Evolutionary conservation across 306 rosid species (phyloP).

Genomic region (Lablab purpureus): DNA sequence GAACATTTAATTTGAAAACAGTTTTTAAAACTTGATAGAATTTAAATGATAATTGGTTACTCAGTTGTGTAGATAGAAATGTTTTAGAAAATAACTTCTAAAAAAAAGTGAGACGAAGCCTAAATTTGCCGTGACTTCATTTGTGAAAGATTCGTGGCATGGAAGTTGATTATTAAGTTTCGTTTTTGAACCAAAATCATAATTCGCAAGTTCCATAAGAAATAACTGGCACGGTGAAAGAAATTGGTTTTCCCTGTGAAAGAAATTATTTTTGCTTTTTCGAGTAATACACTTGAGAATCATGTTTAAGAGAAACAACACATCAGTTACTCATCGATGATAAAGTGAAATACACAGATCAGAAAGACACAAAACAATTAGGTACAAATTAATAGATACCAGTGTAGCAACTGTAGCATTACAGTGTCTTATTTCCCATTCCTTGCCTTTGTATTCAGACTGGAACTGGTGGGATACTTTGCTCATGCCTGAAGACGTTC

Average conservation of each 20-base stretch:
- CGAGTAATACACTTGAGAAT: background rate
- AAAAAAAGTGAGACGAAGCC: background rate
- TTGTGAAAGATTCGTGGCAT: background rate
- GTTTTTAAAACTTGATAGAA: too few species aligned
- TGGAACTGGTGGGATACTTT: constrained; percentile 57
- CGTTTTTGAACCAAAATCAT: background rate
- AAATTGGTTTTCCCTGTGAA: background rate
- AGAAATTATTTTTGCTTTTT: background rate
- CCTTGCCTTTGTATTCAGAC: background rate
- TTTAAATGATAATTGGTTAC: too few species aligned
- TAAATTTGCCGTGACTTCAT: background rate
- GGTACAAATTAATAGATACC: constrained; percentile 36
- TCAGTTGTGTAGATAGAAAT: too few species aligned
- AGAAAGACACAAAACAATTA: constrained; percentile 28
- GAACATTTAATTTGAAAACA: too few species aligned
- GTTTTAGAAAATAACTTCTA: background rate
- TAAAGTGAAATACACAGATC: constrained; percentile 8
- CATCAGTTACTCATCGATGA: constrained; percentile 10
- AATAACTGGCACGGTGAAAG: background rate
- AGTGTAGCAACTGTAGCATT: constrained; percentile 14
- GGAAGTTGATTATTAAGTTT: background rate
- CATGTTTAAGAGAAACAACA: constrained; percentile 33
- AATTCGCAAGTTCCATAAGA: background rate
- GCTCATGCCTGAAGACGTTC: constrained; percentile 63
- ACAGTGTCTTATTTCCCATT: constrained; percentile 37